Base-by-base conservation (phyloP, 148 eudicot species). In the Spergularia bocconei region DNA sequence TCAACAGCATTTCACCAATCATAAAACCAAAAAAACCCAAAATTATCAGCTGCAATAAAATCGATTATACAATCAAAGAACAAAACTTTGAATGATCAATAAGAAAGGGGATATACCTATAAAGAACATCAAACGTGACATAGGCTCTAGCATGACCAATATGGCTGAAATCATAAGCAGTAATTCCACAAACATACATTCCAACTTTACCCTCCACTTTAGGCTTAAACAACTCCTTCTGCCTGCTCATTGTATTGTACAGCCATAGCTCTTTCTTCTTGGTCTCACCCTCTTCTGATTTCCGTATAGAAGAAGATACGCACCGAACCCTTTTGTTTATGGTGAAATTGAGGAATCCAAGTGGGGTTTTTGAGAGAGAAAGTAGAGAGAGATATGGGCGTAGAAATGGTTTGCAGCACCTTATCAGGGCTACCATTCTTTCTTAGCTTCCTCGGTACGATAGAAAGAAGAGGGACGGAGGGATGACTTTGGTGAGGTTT, bases 101-200 rank as follows among this genome's bases (percentile, higher is more conserved):
- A 20, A 23, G 71, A 57, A 21, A 53, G 19, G 23, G 36, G 44
- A 25, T 17, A 23, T 58, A 92, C 97, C 98, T 93, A 80, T 85
- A 90, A 5, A 91, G 94, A 19, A 90, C 86, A 79, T 93, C 98
- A 78, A 93, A 89, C 68, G 88, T 86, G 60, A 93, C 94, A 73
- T 93, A 93, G 67, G 89, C 97, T 48, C 97, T 84, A 70, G 98
- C 98, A 78, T 93, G 98, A 60, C 98, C 98, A 80, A 93, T 91
- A 84, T 93, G 98, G 74, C 98, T 93, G 71, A 91, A 87, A 90
- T 93, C 98, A 82, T 93, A 93, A 13, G 97, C 97, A 33, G 98
- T 93, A 53, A 93, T 90, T 13, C 98, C 98, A 77, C 98, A 93
- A 19, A 93, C 97, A 62, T 93, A 93, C 97, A 93, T 93, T 11